Conservation (phyloP, 139 green algal genomes). For the Chlorella sp. region DNA sequence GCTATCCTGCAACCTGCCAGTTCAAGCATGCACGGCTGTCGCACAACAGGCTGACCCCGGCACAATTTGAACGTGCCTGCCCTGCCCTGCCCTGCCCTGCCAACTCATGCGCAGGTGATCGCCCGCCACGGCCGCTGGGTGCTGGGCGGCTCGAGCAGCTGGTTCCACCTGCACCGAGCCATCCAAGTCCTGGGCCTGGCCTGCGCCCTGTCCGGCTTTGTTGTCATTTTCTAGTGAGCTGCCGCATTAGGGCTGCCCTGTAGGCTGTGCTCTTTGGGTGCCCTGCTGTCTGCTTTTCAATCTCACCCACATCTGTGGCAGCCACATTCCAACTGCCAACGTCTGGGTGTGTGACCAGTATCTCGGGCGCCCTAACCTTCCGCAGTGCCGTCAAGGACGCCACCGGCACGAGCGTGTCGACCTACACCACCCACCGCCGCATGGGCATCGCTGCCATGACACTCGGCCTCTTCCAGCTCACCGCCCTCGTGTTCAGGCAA, state of each 20-base stretch:
- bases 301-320: neutral
- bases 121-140: neutral
- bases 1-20: too few species aligned
- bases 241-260: too few species aligned
- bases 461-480: slow-evolving; percentile 44
- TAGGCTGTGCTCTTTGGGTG: too few species aligned
- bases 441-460: slow-evolving; percentile 48
- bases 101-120: slow-evolving; percentile 39
- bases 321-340: neutral
- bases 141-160: neutral
- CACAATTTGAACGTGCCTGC: too few species aligned
- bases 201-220: slow-evolving; percentile 31
- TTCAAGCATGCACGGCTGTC: too few species aligned
- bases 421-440: slow-evolving; percentile 25
- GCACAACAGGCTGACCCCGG: too few species aligned
- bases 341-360: neutral
- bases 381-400: slow-evolving; percentile 10
- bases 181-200: slow-evolving; percentile 40
- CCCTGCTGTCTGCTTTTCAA: neutral
- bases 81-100: slow-evolving; percentile 29
- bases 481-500: slow-evolving; percentile 10
- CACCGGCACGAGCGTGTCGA: slow-evolving; percentile 14
- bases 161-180: neutral
- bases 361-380: neutral
- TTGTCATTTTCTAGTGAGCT: slow-evolving; percentile 22